These are phyloP conservation scores for Xerocomus spinulosus DNA, from an alignment of 768 basidiomycete genomes.

Conservation along the genomic window DNA sequence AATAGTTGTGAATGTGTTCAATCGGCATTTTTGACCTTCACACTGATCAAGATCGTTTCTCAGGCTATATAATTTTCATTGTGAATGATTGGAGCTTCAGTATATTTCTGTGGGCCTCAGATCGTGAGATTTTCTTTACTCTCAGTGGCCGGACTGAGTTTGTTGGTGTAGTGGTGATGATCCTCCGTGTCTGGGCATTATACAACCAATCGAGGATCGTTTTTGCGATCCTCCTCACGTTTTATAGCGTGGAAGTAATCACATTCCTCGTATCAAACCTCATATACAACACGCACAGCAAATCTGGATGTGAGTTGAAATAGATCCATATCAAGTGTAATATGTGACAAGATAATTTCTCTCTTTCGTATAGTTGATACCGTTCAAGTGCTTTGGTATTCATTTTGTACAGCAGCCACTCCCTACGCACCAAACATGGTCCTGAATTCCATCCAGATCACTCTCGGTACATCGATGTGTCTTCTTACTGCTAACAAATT, in stretches of 20 bases:
- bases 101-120: background rate
- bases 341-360: background rate
- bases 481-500: background rate
- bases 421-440: background rate
- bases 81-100: background rate
- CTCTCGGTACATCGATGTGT: background rate
- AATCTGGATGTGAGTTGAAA: background rate
- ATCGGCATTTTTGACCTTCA: background rate
- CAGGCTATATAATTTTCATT: background rate
- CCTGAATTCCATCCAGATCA: background rate
- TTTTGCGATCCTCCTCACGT: background rate
- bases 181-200: background rate
- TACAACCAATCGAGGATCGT: background rate
- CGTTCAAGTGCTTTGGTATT: background rate
- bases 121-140: background rate
- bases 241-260: background rate
- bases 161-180: background rate
- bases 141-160: background rate
- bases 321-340: background rate
- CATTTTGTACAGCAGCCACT: background rate
- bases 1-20: background rate
- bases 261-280: background rate
- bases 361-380: background rate
- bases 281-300: background rate
- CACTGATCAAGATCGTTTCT: background rate